A percentile compares a stretch with the other conserved stretches of the same genome.
phyloP scores from a whole-genome alignment of 1,284 basidiomycete genomes.

The Paramarasmius palmivorus region DNA sequence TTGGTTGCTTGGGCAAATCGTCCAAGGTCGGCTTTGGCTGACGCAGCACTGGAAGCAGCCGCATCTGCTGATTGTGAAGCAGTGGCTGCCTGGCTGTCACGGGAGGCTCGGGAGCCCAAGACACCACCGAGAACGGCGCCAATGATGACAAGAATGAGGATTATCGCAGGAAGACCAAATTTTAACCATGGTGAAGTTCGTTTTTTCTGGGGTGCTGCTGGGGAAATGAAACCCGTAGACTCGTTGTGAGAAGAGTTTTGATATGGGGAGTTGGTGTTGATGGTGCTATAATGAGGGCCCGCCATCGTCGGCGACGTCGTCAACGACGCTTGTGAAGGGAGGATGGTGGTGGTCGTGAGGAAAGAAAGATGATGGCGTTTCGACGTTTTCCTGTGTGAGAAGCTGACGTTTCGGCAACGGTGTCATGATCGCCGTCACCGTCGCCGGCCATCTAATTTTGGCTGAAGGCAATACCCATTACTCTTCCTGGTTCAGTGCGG shows the following conservation, averaged over 20 bases:
- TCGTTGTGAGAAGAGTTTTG: constrained; percentile 2
- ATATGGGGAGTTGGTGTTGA: not conserved
- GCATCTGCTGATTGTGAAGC: constrained; percentile 20
- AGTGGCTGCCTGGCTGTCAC: constrained; percentile 6
- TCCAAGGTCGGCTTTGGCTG: constrained; percentile 29
- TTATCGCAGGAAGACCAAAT: constrained; percentile 45
- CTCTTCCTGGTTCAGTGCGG: too few relatives aligned
- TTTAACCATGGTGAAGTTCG: constrained; percentile 51
- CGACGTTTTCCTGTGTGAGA: too few relatives aligned
- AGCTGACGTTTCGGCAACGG: too few relatives aligned
- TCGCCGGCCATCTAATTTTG: too few relatives aligned
- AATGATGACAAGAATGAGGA: constrained; percentile 55
- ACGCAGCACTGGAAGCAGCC: constrained; percentile 34
- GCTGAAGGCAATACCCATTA: too few relatives aligned
- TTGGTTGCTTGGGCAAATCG: constrained; percentile 42
- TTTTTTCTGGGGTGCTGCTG: constrained; percentile 21
- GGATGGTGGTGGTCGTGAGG: constrained; percentile 1
- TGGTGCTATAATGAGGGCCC: constrained; percentile 1
- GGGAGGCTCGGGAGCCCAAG: constrained; percentile 38
- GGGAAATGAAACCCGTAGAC: not conserved
- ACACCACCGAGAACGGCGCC: constrained; percentile 72
- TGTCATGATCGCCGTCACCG: too few relatives aligned
- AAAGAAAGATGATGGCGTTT: not conserved
- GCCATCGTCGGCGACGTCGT: constrained; percentile 1
- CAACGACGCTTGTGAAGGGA: not conserved